A percentile compares a stretch with the other conserved stretches of the same genome.
Conservation (phyloP, 768 basidiomycete species). For the Suillus hirtellus region DNA sequence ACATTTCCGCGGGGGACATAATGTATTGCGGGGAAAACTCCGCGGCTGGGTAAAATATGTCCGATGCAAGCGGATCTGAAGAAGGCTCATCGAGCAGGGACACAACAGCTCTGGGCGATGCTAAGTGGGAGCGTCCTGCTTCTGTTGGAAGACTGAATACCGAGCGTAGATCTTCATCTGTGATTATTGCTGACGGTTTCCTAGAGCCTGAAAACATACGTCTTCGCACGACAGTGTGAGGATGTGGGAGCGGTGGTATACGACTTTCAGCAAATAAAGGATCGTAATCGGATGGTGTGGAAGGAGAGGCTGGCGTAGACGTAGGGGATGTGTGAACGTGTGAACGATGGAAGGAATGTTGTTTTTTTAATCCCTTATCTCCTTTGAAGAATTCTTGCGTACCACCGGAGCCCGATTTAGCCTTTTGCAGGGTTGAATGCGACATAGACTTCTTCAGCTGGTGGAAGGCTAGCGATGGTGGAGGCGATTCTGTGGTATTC, state of each 20-base stretch:
- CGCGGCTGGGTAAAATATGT: slow-evolving; percentile 30
- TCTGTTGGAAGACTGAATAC: slow-evolving; percentile 54
- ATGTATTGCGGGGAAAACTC: slow-evolving; percentile 67
- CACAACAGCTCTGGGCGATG: slow-evolving; percentile 20
- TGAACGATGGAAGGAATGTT: slow-evolving; percentile 63
- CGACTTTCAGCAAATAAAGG: not conserved
- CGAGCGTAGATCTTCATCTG: slow-evolving; percentile 58
- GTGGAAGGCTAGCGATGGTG: not conserved
- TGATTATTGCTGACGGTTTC: slow-evolving; percentile 51
- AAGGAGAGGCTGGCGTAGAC: slow-evolving; percentile 17
- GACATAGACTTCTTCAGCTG: slow-evolving; percentile 52
- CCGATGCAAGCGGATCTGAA: slow-evolving; percentile 37
- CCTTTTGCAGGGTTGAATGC: slow-evolving; percentile 51
- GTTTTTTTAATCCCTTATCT: slow-evolving; percentile 47
- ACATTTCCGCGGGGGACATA: slow-evolving; percentile 66
- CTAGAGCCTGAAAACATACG: slow-evolving; percentile 68
- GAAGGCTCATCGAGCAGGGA: slow-evolving; percentile 54
- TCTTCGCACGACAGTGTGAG: slow-evolving; percentile 36
- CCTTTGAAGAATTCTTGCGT: slow-evolving; percentile 20
- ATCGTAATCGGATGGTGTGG: slow-evolving; percentile 16
- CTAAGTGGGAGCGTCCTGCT: slow-evolving; percentile 33
- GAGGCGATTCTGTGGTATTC: not conserved
- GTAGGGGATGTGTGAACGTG: slow-evolving; percentile 53
- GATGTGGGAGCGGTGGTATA: slow-evolving; percentile 9
- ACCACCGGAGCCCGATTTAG: slow-evolving; percentile 13